Base-by-base conservation (phyloP, 208 protist species). In the Crithidia brevicula region DNA sequence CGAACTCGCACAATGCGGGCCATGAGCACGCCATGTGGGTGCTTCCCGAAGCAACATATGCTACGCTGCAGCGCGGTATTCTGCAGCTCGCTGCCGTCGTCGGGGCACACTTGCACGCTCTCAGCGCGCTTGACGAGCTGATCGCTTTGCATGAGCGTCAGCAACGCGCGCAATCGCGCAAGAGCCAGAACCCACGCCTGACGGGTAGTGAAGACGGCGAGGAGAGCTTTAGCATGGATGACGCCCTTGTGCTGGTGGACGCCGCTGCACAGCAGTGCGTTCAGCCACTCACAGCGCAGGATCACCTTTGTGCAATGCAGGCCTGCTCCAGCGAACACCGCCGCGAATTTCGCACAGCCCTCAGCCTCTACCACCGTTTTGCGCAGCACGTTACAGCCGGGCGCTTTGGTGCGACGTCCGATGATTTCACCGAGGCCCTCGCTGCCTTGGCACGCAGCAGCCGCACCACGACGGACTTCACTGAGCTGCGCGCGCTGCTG, bases 281-380 rank as follows among this genome's bases (percentile, higher is more conserved):
- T 46, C 36, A 34, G n/a, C 73, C 82, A 9, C 78, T 92, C 28
- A 59, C 74, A 2, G 86, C 86, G 10, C 31, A 71, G 30, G 87
- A 95, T 57, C 87, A 95, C 60, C 64, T 95, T 47, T 63, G 57
- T 11, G 84, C 90, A 9, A 92, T 95, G 63, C 31, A 83, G 20
- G 87, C 87, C 70, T 95, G 86, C 51, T 72, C 65, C 33, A 46
- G 31, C 36, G 70, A 70, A 23, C 66, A 73, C 25, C 52, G 63
- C 22, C 76, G 86, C 11, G 67, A 86, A 28, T 95, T 95, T 60
- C 75, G 77, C 62, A 69, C 85, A 30, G 72, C 90, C 4, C 65
- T 83, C 47, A 82, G 81, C 18, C 83, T 95, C 51, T 93, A 91
- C 77, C 76, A 62, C 25, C 86, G 87, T 5, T 82, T 93, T n/a